Evolutionary conservation across 139 green algal genomes (phyloP).

Genomic region (Medakamo hakoo): DNA sequence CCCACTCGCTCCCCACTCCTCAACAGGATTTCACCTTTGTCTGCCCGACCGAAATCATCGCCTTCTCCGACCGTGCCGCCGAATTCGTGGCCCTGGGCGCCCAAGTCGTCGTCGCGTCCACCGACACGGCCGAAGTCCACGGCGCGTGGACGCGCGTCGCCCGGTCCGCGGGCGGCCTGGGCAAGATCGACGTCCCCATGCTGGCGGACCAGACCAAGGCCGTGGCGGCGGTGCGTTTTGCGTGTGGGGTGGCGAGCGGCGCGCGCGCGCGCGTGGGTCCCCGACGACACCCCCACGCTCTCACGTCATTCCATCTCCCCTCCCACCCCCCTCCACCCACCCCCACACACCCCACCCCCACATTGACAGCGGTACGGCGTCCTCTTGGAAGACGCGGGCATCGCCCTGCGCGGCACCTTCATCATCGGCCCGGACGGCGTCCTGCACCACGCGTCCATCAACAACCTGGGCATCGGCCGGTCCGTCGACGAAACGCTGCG

Average conservation of each 20-base stretch:
- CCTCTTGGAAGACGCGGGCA: constrained; percentile 47
- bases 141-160: constrained; percentile 68
- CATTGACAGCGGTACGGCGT: constrained; percentile 47
- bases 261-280: constrained; percentile 2
- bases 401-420: constrained; percentile 73
- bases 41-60: constrained; percentile 69
- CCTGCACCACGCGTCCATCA: constrained; percentile 90
- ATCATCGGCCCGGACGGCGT: constrained; percentile 80
- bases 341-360: too few species aligned
- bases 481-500: constrained; percentile 93
- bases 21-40: constrained; percentile 40
- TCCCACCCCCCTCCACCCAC: too few species aligned
- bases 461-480: constrained; percentile 89
- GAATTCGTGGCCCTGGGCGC: constrained; percentile 62
- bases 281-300: background rate
- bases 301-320: background rate
- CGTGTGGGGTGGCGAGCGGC: constrained; percentile 1
- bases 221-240: background rate
- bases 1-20: constrained; percentile 71
- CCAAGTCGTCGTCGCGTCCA: constrained; percentile 58
- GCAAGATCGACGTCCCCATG: constrained; percentile 64
- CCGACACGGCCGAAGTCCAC: constrained; percentile 66
- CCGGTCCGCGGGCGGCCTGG: constrained; percentile 51
- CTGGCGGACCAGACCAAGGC: constrained; percentile 61
- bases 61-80: constrained; percentile 61